phyloP scores from a whole-genome alignment of 2,329 filamentous ascomycete genomes.

The Epichloe brachyelytri region DNA sequence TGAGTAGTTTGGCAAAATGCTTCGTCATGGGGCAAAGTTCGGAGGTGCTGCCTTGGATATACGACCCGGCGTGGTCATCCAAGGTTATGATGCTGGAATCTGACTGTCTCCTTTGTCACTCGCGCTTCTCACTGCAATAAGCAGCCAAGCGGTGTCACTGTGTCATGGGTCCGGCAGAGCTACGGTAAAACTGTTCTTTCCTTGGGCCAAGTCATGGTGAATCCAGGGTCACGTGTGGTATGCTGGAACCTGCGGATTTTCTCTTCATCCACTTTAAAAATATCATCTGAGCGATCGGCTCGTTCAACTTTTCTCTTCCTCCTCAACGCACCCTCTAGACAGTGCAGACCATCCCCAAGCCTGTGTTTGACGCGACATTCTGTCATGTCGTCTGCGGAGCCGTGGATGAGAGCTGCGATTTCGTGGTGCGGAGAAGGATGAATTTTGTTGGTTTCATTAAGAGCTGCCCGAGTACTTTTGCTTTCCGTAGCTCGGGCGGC shows the following conservation, averaged over 20 bases:
- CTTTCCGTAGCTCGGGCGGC: slow-evolving; percentile 23
- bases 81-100: neutral
- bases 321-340: slow-evolving; percentile 68
- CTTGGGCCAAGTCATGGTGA: neutral
- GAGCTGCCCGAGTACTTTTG: slow-evolving; percentile 40
- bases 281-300: neutral
- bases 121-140: neutral
- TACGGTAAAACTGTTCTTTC: neutral
- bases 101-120: neutral
- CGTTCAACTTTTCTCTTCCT: slow-evolving; percentile 31
- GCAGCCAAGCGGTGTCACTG: neutral
- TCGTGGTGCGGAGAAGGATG: slow-evolving; percentile 41
- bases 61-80: neutral
- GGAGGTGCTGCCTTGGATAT: neutral
- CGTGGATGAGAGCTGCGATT: slow-evolving; percentile 53
- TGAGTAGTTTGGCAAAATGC: neutral
- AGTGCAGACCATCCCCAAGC: slow-evolving; percentile 64
- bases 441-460: slow-evolving; percentile 36
- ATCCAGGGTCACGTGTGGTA: slow-evolving; percentile 8
- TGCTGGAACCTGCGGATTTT: neutral
- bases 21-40: slow-evolving; percentile 1
- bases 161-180: slow-evolving; percentile 9
- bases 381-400: slow-evolving; percentile 42
- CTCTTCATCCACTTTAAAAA: neutral
- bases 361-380: slow-evolving; percentile 51